Percentiles rank a stretch among this genome's conserved stretches.
phyloP scores from a whole-genome alignment of 176 grass and related monocot genomes.

The Oryza punctata region DNA sequence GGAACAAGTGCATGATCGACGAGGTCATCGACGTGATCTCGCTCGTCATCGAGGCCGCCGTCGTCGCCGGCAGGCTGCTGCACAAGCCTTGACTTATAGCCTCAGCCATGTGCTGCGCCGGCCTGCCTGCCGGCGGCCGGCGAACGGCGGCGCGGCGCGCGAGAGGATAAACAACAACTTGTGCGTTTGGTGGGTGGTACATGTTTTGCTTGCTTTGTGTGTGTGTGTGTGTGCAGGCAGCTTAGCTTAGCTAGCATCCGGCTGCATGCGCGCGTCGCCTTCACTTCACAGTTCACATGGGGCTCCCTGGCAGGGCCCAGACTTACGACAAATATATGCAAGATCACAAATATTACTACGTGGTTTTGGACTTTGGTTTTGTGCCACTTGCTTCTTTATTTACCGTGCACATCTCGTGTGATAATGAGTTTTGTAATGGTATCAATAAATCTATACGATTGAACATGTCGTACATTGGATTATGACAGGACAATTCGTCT shows the following conservation, averaged over 20 bases:
- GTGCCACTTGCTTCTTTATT: not conserved
- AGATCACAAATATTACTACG: not conserved
- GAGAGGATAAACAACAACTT: conserved; percentile 1
- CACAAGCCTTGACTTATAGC: conserved; percentile 65
- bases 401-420: not conserved
- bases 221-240: not conserved
- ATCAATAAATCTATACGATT: not conserved
- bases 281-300: conserved; percentile 23
- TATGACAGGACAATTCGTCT: not conserved
- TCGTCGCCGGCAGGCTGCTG: conserved; percentile 76
- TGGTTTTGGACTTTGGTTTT: conserved; percentile 12
- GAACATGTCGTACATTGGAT: not conserved
- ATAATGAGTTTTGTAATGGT: not conserved
- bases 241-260: not conserved
- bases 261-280: conserved; percentile 18
- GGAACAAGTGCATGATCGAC: conserved; percentile 86
- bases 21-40: conserved; percentile 83
- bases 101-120: no score
- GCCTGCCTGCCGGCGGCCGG: not conserved
- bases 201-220: conserved; percentile 42
- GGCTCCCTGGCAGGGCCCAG: conserved; percentile 1
- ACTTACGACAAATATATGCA: conserved; percentile 33
- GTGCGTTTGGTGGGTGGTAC: conserved; percentile 29
- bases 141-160: not conserved
- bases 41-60: conserved; percentile 77